Base-by-base conservation (phyloP, 2,329 filamentous ascomycete genomes). In the Periconia sp. region DNA sequence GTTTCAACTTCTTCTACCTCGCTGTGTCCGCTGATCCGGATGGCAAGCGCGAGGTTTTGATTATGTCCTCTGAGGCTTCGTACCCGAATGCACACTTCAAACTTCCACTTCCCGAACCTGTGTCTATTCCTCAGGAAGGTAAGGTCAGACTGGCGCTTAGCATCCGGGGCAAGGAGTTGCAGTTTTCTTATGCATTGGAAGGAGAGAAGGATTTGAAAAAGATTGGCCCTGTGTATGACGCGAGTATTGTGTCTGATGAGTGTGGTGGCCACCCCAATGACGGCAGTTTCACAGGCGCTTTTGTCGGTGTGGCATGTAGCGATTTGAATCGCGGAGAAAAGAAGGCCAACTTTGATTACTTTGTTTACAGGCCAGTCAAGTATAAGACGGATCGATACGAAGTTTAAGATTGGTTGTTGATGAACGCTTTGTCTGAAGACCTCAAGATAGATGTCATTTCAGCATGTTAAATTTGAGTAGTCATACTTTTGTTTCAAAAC, bases 1-100 rank as follows among this genome's bases (percentile, higher is more conserved):
- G 84, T 3, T 86, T 77, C 72, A 87, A 87, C 69, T 87, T 86
- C 70, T 86, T 85, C 74, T 87, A 86, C 59, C 75, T 87, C 6
- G 78, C 82, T 0, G 81, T 87, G 1, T 83, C 83, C 2, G 83
- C 83, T 0, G 72, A 83, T 60, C 72, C 79, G 0, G 79, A 84
- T 50, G 83, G 83, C 1, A 73, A 81, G 56, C 78, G 84, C 10
- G 84, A 87, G 66, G 73, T 87, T 8, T 76, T 84, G 15, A 78
- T 86, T 52, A 68, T 84, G 64, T 77, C 75, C 18, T 85, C 83
- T 0, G 82, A 86, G 60, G 79, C 73, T 0, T 85, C 82, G 0
- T 85, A 74, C 70, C 84, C 84, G 0, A 73, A 79, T 3, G 79
- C 82, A 2, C 69, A 74, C 6, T 76, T 87, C 6, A 60, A 70